Percentiles rank a stretch among this genome's conserved stretches.
phyloP scores from a whole-genome alignment of 169 alveolate species.

The Cryptosporidium andersoni region DNA sequence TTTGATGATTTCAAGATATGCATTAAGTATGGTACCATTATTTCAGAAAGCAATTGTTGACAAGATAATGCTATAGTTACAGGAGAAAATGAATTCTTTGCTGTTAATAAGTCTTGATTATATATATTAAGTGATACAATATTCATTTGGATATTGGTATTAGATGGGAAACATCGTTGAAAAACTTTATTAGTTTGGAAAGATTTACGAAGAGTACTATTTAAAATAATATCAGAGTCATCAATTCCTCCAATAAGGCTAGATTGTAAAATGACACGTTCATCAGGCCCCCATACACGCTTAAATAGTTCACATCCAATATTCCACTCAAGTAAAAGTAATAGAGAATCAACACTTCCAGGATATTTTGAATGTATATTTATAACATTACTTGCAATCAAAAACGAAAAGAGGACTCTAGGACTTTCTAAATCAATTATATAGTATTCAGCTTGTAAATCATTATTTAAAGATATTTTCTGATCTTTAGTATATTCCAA shows the following conservation, averaged over 20 bases:
- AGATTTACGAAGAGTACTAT: conserved; percentile 1
- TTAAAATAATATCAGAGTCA: conserved; percentile 12
- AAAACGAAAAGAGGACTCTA: conserved; percentile 54
- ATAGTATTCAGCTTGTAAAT: conserved; percentile 1
- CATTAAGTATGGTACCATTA: conserved; percentile 55
- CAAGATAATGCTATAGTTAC: conserved; percentile 31
- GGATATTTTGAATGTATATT: conserved; percentile 52
- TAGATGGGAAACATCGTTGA: conserved; percentile 2
- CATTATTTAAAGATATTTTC: not conserved
- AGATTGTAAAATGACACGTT: conserved; percentile 6
- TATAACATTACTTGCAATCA: conserved; percentile 37
- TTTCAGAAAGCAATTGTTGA: conserved; percentile 42
- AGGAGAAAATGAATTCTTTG: not conserved
- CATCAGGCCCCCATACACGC: conserved; percentile 58
- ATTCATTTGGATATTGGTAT: not conserved
- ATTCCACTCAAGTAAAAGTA: conserved; percentile 50
- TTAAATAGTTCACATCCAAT: conserved; percentile 50
- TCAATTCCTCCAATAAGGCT: conserved; percentile 37
- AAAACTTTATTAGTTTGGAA: conserved; percentile 27
- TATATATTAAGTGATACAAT: not conserved
- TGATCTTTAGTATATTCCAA: conserved; percentile 47
- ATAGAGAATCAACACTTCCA: conserved; percentile 41
- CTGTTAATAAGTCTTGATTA: not conserved
- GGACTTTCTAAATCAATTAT: conserved; percentile 30
- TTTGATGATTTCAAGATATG: conserved; percentile 41